These are phyloP conservation scores for Clathrospora elynae DNA, from an alignment of 2,329 filamentous ascomycete genomes.

Conservation along the genomic window DNA sequence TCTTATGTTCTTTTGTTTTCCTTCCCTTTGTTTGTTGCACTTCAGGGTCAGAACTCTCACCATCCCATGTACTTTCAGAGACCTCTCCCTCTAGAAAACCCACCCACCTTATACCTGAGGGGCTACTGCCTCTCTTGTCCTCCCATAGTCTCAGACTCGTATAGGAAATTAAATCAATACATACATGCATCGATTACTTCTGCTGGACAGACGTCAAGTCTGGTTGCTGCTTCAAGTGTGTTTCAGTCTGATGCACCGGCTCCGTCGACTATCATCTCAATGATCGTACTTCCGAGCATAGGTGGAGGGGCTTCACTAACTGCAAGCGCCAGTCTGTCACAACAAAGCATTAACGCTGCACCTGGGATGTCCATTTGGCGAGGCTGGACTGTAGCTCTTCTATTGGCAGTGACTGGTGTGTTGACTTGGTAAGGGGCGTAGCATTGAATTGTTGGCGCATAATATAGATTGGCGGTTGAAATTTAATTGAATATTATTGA, in stretches of 20 bases:
- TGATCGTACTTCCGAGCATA: conserved; percentile 5
- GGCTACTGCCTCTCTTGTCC: no score
- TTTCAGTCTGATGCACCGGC: conserved; percentile 2
- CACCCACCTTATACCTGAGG: no score
- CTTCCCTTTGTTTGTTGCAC: no score
- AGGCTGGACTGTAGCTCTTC: neutral
- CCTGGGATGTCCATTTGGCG: neutral
- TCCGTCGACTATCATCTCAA: conserved; percentile 6
- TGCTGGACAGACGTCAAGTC: neutral
- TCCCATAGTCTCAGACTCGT: no score
- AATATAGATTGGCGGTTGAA: neutral
- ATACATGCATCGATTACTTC: no score
- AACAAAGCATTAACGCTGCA: conserved; percentile 25
- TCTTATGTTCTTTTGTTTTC: no score
- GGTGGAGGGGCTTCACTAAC: conserved; percentile 6
- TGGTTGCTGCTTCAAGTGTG: conserved; percentile 1
- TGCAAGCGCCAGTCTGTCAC: conserved; percentile 5
- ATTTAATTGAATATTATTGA: no score
- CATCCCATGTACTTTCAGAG: no score
- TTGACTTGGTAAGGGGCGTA: conserved; percentile 7
- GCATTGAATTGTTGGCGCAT: neutral
- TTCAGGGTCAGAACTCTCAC: no score
- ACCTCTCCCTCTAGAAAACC: no score
- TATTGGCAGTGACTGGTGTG: conserved; percentile 6
- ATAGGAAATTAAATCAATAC: no score